Percentiles rank a stretch among this genome's conserved stretches.
Evolutionary conservation across 2,329 filamentous ascomycete genomes (phyloP).

Genomic region (Epichloe brachyelytri): DNA sequence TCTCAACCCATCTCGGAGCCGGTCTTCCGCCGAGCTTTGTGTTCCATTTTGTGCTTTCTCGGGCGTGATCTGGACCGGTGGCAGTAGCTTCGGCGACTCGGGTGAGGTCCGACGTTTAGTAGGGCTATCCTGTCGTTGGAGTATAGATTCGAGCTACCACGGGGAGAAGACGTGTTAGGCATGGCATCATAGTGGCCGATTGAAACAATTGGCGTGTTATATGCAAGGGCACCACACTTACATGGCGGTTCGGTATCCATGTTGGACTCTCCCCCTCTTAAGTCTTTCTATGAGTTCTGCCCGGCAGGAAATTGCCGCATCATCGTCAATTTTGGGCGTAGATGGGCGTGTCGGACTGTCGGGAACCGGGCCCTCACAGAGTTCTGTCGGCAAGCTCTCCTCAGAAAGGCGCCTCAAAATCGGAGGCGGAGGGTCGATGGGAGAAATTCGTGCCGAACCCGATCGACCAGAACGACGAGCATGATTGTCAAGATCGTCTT

Average conservation of each 20-base stretch:
- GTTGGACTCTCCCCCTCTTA: constrained; percentile 65
- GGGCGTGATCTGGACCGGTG: constrained; percentile 34
- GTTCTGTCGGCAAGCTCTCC: constrained; percentile 47
- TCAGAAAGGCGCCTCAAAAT: constrained; percentile 32
- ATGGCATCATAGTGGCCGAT: not conserved
- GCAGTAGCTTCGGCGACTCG: constrained; percentile 28
- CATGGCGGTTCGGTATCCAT: constrained; percentile 56
- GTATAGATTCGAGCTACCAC: constrained; percentile 25
- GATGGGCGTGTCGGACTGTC: constrained; percentile 24
- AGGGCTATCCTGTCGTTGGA: constrained; percentile 13
- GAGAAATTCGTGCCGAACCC: constrained; percentile 10
- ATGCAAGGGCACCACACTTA: constrained; percentile 19
- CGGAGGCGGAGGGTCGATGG: constrained; percentile 8
- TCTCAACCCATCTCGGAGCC: constrained; percentile 44
- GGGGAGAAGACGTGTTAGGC: not conserved
- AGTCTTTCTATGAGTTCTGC: constrained; percentile 72
- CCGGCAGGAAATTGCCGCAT: constrained; percentile 41
- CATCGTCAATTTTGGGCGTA: constrained; percentile 13
- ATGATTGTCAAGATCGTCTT: constrained; percentile 32
- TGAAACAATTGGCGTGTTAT: not conserved
- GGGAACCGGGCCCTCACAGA: constrained; percentile 44
- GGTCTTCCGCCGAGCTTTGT: constrained; percentile 20
- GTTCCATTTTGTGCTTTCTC: constrained; percentile 23
- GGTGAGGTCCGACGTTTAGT: constrained; percentile 20
- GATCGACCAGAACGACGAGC: constrained; percentile 13